Evolutionary conservation across 176 grass and related monocot species (phyloP).

Genomic region (Typha latifolia): DNA sequence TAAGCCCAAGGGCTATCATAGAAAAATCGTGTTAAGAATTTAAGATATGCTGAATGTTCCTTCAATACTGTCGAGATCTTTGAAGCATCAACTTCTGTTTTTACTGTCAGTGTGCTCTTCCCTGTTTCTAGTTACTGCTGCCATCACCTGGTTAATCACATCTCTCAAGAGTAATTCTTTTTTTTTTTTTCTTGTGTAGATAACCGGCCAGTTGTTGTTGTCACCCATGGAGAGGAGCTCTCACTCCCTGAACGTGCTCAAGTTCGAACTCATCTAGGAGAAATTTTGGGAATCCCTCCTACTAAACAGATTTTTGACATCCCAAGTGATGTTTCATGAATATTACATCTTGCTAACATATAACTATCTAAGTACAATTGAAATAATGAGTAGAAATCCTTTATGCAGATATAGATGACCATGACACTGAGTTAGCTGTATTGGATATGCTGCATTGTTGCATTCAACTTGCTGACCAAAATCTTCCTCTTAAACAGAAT

Average conservation of each 20-base stretch:
- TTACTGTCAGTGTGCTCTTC: neutral
- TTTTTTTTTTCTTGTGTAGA: conserved; percentile 21
- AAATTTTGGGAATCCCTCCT: conserved; percentile 41
- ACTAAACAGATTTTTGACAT: conserved; percentile 56
- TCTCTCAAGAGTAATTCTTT: neutral
- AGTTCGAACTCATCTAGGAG: conserved; percentile 36
- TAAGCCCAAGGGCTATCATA: no score
- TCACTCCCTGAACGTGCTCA: conserved; percentile 21
- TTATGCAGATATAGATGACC: conserved; percentile 36
- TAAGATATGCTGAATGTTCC: no score
- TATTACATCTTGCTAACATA: neutral
- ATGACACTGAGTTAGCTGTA: conserved; percentile 39
- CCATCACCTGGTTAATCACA: neutral
- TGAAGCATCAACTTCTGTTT: neutral
- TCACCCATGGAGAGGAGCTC: conserved; percentile 50
- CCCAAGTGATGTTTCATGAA: conserved; percentile 27
- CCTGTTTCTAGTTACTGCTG: neutral
- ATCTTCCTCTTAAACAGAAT: conserved; percentile 41
- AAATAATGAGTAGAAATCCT: conserved; percentile 4
- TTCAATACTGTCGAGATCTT: neutral
- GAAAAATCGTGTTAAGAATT: no score
- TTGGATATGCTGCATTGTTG: conserved; percentile 63
- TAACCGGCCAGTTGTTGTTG: conserved; percentile 51
- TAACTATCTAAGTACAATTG: neutral
- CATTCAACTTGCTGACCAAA: conserved; percentile 53